These are phyloP conservation scores for Geranomyces michiganensis DNA, from an alignment of 192 early-diverging fungal genomes.

Conservation along the genomic window DNA sequence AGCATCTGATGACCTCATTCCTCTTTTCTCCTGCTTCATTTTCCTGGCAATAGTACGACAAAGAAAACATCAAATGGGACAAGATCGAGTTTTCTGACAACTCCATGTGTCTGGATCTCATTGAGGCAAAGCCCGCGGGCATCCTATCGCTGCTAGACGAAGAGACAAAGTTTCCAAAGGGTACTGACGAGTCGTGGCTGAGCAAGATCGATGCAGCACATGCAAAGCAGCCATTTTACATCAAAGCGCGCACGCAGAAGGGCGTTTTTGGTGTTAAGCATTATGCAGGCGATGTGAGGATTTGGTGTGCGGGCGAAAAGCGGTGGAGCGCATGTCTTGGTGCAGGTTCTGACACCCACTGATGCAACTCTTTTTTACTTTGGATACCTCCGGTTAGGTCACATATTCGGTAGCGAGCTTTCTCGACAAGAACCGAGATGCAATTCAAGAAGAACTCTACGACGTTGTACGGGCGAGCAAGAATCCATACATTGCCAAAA, in stretches of 20 bases:
- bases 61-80: slow-evolving; percentile 57
- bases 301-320: neutral
- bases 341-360: no score
- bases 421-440: slow-evolving; percentile 62
- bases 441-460: slow-evolving; percentile 56
- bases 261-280: slow-evolving; percentile 58
- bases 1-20: neutral
- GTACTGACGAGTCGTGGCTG: slow-evolving; percentile 57
- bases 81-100: slow-evolving; percentile 60
- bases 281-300: slow-evolving; percentile 57
- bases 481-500: slow-evolving; percentile 46
- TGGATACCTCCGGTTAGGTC: slow-evolving; percentile 34
- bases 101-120: slow-evolving; percentile 53
- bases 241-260: slow-evolving; percentile 52
- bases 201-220: slow-evolving; percentile 44
- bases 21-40: neutral
- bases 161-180: slow-evolving; percentile 61
- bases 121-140: slow-evolving; percentile 56
- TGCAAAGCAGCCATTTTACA: slow-evolving; percentile 51
- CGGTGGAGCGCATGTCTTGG: neutral
- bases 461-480: slow-evolving; percentile 54
- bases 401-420: slow-evolving; percentile 51
- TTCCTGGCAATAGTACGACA: slow-evolving; percentile 58
- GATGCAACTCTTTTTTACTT: neutral
- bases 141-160: slow-evolving; percentile 59